phyloP scores from a whole-genome alignment of 164 flowering plant species.

The Tetrastigma voinierianum region DNA sequence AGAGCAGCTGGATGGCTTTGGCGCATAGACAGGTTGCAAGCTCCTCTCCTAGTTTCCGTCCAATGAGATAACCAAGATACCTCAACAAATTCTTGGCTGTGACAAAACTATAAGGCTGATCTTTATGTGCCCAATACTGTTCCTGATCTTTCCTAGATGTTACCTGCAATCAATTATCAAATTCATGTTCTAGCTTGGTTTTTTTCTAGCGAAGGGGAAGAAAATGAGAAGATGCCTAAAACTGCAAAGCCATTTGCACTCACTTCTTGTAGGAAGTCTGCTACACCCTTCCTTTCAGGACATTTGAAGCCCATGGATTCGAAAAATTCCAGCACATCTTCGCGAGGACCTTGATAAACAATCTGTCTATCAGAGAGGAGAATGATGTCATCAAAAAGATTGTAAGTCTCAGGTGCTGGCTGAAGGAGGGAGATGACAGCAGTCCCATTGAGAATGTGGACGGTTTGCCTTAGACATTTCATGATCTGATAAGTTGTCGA shows the following conservation, averaged over 20 bases:
- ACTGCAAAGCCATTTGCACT: background rate
- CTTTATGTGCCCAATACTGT: constrained; percentile 53
- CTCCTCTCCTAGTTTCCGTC: constrained; percentile 39
- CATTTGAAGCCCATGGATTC: constrained; percentile 32
- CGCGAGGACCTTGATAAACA: constrained; percentile 56
- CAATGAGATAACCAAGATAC: constrained; percentile 58
- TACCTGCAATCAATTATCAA: constrained; percentile 29
- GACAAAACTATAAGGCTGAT: constrained; percentile 45
- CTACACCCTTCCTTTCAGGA: constrained; percentile 39
- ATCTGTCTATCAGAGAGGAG: constrained; percentile 38
- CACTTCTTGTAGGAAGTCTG: constrained; percentile 40
- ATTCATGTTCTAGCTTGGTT: no score
- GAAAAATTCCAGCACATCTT: constrained; percentile 33
- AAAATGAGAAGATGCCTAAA: no score
- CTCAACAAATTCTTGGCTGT: constrained; percentile 46
- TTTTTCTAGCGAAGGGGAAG: no score
- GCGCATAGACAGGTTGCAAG: constrained; percentile 36
- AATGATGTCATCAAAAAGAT: constrained; percentile 46
- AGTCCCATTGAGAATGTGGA: constrained; percentile 46
- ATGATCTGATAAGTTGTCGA: constrained; percentile 64
- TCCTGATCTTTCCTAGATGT: constrained; percentile 66
- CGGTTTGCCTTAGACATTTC: constrained; percentile 40
- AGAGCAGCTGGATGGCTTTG: constrained; percentile 60
- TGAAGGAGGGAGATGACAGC: constrained; percentile 51
- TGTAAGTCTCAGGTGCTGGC: constrained; percentile 60